Conservation (phyloP, 2,329 filamentous ascomycete genomes). For the Aureobasidium subglaciale region DNA sequence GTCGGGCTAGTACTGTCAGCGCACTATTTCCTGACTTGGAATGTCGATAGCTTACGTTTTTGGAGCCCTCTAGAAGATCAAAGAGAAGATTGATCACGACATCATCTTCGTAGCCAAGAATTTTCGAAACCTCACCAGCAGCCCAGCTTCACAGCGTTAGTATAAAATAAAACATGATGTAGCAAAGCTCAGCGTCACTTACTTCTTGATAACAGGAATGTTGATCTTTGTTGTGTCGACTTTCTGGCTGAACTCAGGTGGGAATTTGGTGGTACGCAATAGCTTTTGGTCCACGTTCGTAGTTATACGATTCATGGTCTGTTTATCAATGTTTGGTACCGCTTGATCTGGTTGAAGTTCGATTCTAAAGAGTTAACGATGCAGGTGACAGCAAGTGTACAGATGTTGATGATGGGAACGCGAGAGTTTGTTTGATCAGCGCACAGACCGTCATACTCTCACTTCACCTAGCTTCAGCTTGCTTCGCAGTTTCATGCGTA, state of each 20-base stretch:
- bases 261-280: constrained; percentile 86
- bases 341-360: too few relatives aligned
- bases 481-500: too few relatives aligned
- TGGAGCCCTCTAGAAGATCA: constrained; percentile 62
- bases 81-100: constrained; percentile 83
- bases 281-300: constrained; percentile 83
- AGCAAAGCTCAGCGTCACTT: constrained; percentile 30
- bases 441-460: neutral
- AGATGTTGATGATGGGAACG: neutral
- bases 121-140: constrained; percentile 74
- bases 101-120: constrained; percentile 89
- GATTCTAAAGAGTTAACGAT: neutral
- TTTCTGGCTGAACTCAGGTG: constrained; percentile 85
- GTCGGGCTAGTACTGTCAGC: constrained; percentile 59
- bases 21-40: neutral
- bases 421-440: neutral
- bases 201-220: constrained; percentile 97
- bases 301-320: constrained; percentile 31
- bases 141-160: constrained; percentile 65
- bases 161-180: neutral
- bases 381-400: neutral
- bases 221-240: constrained; percentile 98
- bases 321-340: neutral
- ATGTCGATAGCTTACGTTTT: constrained; percentile 55
- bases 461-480: too few relatives aligned